phyloP scores from a whole-genome alignment of 176 grass and related monocot species.

The Lolium perenne region DNA sequence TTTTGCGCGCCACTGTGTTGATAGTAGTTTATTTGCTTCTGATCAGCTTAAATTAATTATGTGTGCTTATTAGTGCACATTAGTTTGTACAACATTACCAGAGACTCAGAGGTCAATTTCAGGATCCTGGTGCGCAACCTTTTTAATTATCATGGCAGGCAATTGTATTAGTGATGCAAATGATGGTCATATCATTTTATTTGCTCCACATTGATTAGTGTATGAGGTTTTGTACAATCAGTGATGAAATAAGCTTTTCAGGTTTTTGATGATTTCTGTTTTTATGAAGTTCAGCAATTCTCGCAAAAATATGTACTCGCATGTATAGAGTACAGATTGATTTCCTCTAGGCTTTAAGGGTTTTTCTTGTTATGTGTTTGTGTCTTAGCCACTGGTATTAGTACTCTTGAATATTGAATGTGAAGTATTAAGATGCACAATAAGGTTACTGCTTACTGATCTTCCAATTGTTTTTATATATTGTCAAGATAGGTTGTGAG shows the following conservation, averaged over 20 bases:
- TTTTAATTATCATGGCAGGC: slow-evolving; percentile 11
- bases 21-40: slow-evolving; percentile 7
- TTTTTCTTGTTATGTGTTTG: slow-evolving; percentile 1
- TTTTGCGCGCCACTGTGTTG: not conserved
- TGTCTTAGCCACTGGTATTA: not conserved
- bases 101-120: not conserved
- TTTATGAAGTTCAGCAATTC: not conserved
- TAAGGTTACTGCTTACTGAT: slow-evolving; percentile 1
- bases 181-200: not conserved
- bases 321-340: not conserved
- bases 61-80: not conserved
- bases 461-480: slow-evolving; percentile 35
- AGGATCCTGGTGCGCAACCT: not conserved
- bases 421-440: slow-evolving; percentile 12
- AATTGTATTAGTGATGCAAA: slow-evolving; percentile 17
- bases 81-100: not conserved
- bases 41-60: slow-evolving; percentile 3
- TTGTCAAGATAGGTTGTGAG: slow-evolving; percentile 72
- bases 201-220: slow-evolving; percentile 19
- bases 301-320: not conserved
- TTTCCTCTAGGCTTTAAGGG: not conserved
- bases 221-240: not conserved
- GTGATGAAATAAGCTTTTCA: slow-evolving; percentile 14
- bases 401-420: slow-evolving; percentile 1
- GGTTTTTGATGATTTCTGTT: not conserved